A percentile compares a stretch with the other conserved stretches of the same genome.
Evolutionary conservation across 441 rosid species (phyloP).

Genomic region (Syzygium malaccense): DNA sequence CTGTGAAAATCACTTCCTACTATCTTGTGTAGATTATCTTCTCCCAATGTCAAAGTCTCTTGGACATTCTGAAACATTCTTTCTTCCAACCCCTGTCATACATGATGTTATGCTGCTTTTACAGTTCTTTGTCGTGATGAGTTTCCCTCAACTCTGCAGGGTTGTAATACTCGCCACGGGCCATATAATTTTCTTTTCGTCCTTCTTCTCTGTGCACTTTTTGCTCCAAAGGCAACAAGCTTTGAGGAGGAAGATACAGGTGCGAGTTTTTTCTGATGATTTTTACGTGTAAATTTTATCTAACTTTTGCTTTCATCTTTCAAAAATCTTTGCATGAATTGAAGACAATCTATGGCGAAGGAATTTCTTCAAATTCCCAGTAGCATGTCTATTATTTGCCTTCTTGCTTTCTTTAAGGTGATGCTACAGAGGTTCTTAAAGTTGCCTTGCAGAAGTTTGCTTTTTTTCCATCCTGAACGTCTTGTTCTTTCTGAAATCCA

Average conservation of each 20-base stretch:
- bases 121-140: not conserved
- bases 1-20: not conserved
- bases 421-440: not conserved
- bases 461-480: not conserved
- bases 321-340: not conserved
- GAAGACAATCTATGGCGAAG: not conserved
- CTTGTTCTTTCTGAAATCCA: not conserved
- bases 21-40: not conserved
- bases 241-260: constrained; percentile 83
- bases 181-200: constrained; percentile 79
- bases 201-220: constrained; percentile 66
- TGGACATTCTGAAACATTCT: not conserved
- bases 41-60: not conserved
- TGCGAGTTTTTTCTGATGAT: constrained; percentile 10
- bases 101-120: not conserved
- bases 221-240: constrained; percentile 70
- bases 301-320: not conserved
- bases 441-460: not conserved
- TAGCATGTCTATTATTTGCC: not conserved
- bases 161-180: constrained; percentile 63
- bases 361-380: not conserved
- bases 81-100: not conserved
- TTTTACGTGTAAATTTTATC: not conserved
- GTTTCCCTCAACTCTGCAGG: constrained; percentile 34
- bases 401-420: not conserved